These are phyloP conservation scores for Raffaelea albimanens DNA, from an alignment of 2,329 filamentous ascomycete genomes.

Conservation along the genomic window DNA sequence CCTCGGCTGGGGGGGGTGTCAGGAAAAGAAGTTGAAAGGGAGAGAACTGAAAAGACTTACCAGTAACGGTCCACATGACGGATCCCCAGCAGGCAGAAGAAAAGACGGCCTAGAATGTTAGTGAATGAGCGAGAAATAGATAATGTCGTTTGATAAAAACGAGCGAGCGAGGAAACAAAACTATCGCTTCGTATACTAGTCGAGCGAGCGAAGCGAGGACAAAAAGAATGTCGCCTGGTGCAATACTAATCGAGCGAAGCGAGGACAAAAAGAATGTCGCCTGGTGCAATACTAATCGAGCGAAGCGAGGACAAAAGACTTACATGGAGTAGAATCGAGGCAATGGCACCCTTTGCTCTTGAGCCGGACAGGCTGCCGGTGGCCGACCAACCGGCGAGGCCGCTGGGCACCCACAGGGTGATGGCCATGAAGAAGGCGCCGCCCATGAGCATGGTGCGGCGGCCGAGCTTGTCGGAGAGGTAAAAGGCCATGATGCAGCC, in stretches of 20 bases:
- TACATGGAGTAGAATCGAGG: not conserved
- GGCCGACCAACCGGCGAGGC: slow-evolving; percentile 1
- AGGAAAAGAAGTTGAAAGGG: not conserved
- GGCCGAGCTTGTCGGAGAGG: slow-evolving; percentile 10
- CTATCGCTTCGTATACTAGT: too few relatives aligned
- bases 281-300: too few relatives aligned
- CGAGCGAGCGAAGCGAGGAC: too few relatives aligned
- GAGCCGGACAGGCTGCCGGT: not conserved
- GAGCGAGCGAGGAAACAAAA: too few relatives aligned
- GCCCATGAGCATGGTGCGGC: slow-evolving; percentile 9
- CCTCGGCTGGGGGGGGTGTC: slow-evolving; percentile 4
- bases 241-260: too few relatives aligned
- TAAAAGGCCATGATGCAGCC: slow-evolving; percentile 7
- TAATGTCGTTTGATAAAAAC: not conserved
- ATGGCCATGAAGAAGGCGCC: slow-evolving; percentile 8
- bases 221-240: too few relatives aligned
- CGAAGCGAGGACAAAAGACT: too few relatives aligned
- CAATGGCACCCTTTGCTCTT: not conserved
- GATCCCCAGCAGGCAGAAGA: slow-evolving; percentile 4
- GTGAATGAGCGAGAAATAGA: not conserved
- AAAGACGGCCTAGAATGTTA: not conserved
- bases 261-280: too few relatives aligned
- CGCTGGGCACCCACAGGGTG: slow-evolving; percentile 6
- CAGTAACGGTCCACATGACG: slow-evolving; percentile 6
- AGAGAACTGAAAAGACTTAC: not conserved